These are phyloP conservation scores for Rhizoclosmatium sp. DNA, from an alignment of 192 early-diverging fungal species.

Conservation along the genomic window DNA sequence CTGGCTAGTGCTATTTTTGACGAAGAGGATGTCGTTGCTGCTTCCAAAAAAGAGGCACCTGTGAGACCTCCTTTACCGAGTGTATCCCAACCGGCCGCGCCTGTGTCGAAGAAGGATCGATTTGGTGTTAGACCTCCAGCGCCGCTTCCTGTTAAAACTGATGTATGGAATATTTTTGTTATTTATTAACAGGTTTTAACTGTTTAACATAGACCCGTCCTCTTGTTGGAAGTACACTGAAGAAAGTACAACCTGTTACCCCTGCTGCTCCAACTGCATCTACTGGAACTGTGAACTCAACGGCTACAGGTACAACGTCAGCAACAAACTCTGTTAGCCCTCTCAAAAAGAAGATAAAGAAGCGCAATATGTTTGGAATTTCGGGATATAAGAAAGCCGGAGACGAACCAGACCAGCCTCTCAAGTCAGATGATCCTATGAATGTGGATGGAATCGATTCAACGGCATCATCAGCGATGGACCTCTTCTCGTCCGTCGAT, in stretches of 20 bases:
- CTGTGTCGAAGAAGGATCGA: not conserved
- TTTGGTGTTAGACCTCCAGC: not conserved
- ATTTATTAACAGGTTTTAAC: no score
- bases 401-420: slow-evolving; percentile 8
- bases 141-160: no score
- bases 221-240: not conserved
- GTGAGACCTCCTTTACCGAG: not conserved
- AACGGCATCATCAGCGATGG: not conserved
- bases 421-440: not conserved
- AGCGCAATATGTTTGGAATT: slow-evolving; percentile 36
- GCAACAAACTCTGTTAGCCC: not conserved
- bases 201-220: not conserved
- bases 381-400: slow-evolving; percentile 39
- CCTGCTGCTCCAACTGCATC: slow-evolving; percentile 1
- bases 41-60: not conserved
- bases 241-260: not conserved
- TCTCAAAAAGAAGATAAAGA: slow-evolving; percentile 37
- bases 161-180: no score
- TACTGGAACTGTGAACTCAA: not conserved
- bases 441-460: not conserved
- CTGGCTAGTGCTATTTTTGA: not conserved
- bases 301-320: not conserved
- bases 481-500: not conserved
- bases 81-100: not conserved
- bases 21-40: not conserved